Base-by-base conservation (phyloP, 805 yeast genomes). In the Barnettozyma pratensis region DNA sequence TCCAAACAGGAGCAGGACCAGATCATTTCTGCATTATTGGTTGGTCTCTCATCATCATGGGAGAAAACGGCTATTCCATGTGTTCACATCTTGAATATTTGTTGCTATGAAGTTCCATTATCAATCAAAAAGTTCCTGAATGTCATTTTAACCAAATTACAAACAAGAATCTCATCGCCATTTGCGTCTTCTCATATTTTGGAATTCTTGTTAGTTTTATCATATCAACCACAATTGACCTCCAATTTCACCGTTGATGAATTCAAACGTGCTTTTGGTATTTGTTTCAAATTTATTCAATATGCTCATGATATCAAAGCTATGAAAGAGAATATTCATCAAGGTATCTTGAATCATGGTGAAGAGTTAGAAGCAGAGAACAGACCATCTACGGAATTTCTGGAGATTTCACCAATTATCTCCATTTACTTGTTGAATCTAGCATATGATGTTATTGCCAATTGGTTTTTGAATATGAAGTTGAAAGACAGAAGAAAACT, bases 51-150 rank as follows among this genome's bases (percentile, higher is more conserved):
- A 1, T 80, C 89, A 1, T 81, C 89, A 1, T 85, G 91, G 87
- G 89, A 88, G 51, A 79, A 79, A 51, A 81, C 95, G 0, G 87
- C 89, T 0, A 77, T 83, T 35, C 89, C 95, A 3, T 80, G 89
- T 54, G 77, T 90, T 30, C 89, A 88, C 56, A 82, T 84, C 39
- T 68, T 91, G 49, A 80, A 85, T 5, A 74, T 85, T 3, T 85
- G 92, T 55, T 85, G 96, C 61, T 88, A 85, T 62, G 96, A 87
- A 60, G 72, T 86, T 34, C 95, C 96, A 1, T 61, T 73, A 9
- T 80, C 92, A 0, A 74, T 90, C 47, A 85, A 83, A 61, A 82
- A 83, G 57, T 84, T 72, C 56, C 61, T 88, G 35, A 72, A 82
- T 7, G 80, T 80, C n/a, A 79, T 90, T 9, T 71, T 89, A 52